A percentile compares a stretch with the other conserved stretches of the same genome.
phyloP scores from a whole-genome alignment of 331 rosid species.

The Ulmus americana region DNA sequence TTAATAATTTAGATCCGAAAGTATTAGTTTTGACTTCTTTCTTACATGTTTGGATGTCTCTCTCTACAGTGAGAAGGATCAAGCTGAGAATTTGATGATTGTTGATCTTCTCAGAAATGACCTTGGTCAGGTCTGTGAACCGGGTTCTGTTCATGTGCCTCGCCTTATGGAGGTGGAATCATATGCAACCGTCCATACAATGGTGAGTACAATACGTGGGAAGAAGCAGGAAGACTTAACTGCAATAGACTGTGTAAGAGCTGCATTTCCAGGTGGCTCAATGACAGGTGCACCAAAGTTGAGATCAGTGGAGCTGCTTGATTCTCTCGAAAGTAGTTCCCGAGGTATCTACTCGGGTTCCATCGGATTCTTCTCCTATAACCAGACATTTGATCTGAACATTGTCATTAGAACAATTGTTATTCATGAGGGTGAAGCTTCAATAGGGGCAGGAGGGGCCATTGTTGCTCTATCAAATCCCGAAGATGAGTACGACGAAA shows the following conservation, averaged over 20 bases:
- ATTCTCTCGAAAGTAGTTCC: constrained; percentile 65
- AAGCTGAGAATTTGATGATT: constrained; percentile 93
- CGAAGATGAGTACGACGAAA: constrained; percentile 82
- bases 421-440: constrained; percentile 74
- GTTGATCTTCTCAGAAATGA: constrained; percentile 96
- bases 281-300: constrained; percentile 99
- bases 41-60: neutral
- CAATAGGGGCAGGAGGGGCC: constrained; percentile 98
- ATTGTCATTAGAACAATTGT: constrained; percentile 88
- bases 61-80: constrained; percentile 78
- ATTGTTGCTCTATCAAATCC: constrained; percentile 83
- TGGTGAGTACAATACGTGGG: constrained; percentile 95
- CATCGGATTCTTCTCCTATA: constrained; percentile 83
- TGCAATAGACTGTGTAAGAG: constrained; percentile 71
- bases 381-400: constrained; percentile 87
- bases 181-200: constrained; percentile 90
- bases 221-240: constrained; percentile 49
- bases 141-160: constrained; percentile 96
- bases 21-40: neutral
- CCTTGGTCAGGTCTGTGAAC: constrained; percentile 91
- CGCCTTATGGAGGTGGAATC: constrained; percentile 87
- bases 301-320: constrained; percentile 93
- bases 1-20: neutral
- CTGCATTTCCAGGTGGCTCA: constrained; percentile 97
- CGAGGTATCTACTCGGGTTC: constrained; percentile 93